These are phyloP conservation scores for Drechslera avenae DNA, from an alignment of 2,329 filamentous ascomycete species.

Conservation along the genomic window DNA sequence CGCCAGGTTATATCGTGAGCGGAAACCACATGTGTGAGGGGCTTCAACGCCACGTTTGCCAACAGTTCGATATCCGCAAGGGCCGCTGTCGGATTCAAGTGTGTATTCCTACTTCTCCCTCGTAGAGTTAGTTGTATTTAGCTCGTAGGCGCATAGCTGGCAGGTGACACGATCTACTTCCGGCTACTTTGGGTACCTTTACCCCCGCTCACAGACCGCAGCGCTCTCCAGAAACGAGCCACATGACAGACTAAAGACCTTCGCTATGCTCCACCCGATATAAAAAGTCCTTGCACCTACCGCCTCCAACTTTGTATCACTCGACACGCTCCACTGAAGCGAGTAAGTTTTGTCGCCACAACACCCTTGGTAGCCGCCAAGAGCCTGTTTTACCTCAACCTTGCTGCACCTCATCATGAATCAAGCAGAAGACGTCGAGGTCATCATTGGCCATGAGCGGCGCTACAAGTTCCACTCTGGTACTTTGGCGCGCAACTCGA, in stretches of 20 bases:
- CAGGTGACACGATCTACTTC: too few species aligned
- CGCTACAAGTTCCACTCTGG: constrained; percentile 44
- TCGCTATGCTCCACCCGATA: neutral
- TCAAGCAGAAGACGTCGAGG: constrained; percentile 43
- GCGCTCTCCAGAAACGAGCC: neutral
- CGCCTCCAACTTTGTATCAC: neutral
- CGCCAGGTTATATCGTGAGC: neutral
- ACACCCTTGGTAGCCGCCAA: neutral
- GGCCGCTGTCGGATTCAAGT: neutral
- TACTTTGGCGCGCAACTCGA: constrained; percentile 40
- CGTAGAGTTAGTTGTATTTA: neutral
- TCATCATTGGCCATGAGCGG: constrained; percentile 38
- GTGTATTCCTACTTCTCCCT: neutral
- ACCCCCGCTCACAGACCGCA: neutral
- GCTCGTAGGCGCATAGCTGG: too few species aligned
- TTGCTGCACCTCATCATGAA: constrained; percentile 26
- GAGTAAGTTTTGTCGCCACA: neutral
- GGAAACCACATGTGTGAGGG: too few species aligned
- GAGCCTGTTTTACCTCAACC: neutral
- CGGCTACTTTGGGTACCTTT: neutral
- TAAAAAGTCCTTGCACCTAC: neutral
- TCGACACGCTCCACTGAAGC: neutral
- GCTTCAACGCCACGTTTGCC: neutral
- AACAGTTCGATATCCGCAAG: neutral
- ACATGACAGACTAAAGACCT: neutral